phyloP scores from a whole-genome alignment of 129 eudicot genomes.

The Mikania micrantha region DNA sequence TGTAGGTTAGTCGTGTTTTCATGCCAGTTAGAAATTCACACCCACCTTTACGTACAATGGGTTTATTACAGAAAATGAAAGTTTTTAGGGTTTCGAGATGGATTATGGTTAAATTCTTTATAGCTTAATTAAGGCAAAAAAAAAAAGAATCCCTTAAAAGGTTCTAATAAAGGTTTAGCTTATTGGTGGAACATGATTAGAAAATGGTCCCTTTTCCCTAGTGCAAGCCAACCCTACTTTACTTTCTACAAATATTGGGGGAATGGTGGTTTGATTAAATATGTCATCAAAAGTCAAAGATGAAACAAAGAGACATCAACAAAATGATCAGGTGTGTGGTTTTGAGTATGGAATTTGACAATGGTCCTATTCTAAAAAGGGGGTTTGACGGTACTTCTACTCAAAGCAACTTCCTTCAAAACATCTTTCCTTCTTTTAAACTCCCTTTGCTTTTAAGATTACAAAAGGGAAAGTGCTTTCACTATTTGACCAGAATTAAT shows the following conservation, averaged over 20 bases:
- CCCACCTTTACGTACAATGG: too few relatives aligned
- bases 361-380: constrained; percentile 18
- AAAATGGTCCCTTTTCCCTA: constrained; percentile 23
- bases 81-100: background rate
- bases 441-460: constrained; percentile 31
- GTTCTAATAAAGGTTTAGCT: constrained; percentile 8
- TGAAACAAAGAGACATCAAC: constrained; percentile 7
- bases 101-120: background rate
- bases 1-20: too few relatives aligned
- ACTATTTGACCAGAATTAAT: too few relatives aligned
- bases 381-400: constrained; percentile 23
- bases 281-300: constrained; percentile 28
- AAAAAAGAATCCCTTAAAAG: constrained; percentile 13
- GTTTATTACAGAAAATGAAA: background rate
- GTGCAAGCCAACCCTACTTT: constrained; percentile 31
- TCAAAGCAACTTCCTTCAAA: constrained; percentile 26
- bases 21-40: too few relatives aligned
- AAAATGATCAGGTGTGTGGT: constrained; percentile 10
- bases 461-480: constrained; percentile 23
- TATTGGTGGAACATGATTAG: constrained; percentile 21
- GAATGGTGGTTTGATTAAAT: constrained; percentile 26
- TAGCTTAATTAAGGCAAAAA: background rate
- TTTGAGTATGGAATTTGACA: constrained; percentile 8
- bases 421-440: constrained; percentile 16
- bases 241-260: constrained; percentile 16